Evolutionary conservation across 2,329 filamentous ascomycete genomes (phyloP), one percentile per base, ranked within the genome.

Genomic region (Coleophoma cylindrospora): DNA sequence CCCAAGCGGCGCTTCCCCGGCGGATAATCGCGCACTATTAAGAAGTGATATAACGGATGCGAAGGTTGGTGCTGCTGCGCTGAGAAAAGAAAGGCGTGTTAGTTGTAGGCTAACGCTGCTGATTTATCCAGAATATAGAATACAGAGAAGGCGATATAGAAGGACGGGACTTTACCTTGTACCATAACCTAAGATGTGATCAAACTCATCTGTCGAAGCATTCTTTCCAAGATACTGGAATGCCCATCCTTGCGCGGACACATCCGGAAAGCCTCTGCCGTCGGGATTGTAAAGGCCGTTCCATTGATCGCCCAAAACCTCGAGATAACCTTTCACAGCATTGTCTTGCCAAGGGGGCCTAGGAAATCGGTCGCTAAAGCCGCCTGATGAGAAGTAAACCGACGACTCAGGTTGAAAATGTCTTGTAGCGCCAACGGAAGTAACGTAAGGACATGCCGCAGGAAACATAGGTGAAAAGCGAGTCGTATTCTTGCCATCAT

Each of bases 391-490:
- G 40, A 70, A 70, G 55, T 74, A 67, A 50, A 70, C 73, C 13
- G 36, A 5, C 5, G 5, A 6, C 36, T 40, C 36, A 14, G 36
- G 36, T 7, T 40, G 5, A 50, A 73, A 68, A 54, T 71, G 66
- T 59, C 69, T 68, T 4, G 81, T 83, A 1, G 79, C 84, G 8
- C 86, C 85, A 1, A 89, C 78, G 2, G 76, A 69, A 0, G 86
- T 89, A 8, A 88, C 77, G 64, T 80, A 89, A 0, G 84, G 85
- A 57, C 86, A 89, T 0, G 77, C 76, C 0, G 76, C 77, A 0
- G 86, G 86, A 66, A 88, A 89, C 4, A 74, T 76, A 1, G 83
- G 75, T 32, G 81, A 69, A 60, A 84, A 81, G 52, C 36, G 79
- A 50, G 75, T 74, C 1, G 70, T 74, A 49, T 79, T 73, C 40